Conservation (phyloP, 2,329 filamentous ascomycete genomes). For the Microdochium trichocladiopsis region DNA sequence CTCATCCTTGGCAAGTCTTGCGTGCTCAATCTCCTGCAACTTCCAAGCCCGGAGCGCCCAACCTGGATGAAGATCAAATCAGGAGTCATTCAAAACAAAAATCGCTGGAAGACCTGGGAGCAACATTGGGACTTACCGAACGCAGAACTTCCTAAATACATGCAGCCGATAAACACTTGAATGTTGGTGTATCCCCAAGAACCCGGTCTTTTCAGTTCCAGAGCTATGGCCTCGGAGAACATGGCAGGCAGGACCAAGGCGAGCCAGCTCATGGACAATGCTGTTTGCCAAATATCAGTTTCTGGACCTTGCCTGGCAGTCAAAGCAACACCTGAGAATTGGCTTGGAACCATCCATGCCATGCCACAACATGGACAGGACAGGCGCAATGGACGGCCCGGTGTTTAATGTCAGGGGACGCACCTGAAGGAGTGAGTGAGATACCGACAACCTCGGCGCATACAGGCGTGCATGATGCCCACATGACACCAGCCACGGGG, state of each 20-base stretch:
- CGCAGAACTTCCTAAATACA: slow-evolving; percentile 49
- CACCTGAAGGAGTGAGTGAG: slow-evolving; percentile 56
- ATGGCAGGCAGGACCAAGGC: slow-evolving; percentile 63
- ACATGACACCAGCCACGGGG: slow-evolving; percentile 63
- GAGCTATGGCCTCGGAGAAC: slow-evolving; percentile 58
- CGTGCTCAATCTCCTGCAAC: slow-evolving; percentile 27
- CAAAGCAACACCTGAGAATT: not conserved
- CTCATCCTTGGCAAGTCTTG: slow-evolving; percentile 18
- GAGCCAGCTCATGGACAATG: slow-evolving; percentile 65
- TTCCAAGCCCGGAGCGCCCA: slow-evolving; percentile 36
- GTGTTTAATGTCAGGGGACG: too few relatives aligned
- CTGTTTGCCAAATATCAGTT: slow-evolving; percentile 15
- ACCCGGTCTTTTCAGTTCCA: slow-evolving; percentile 41
- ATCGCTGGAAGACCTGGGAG: not conserved
- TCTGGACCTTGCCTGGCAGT: too few relatives aligned
- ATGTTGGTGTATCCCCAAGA: slow-evolving; percentile 40
- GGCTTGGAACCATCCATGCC: too few relatives aligned
- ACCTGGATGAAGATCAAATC: slow-evolving; percentile 13
- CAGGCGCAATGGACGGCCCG: too few relatives aligned
- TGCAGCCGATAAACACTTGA: slow-evolving; percentile 52
- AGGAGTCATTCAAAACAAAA: not conserved
- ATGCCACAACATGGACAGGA: too few relatives aligned
- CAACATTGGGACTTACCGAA: slow-evolving; percentile 25
- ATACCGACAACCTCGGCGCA: slow-evolving; percentile 69
- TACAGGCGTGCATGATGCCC: slow-evolving; percentile 62